Conservation (phyloP, 257 asterid genomes). For the Gentiana straminea region DNA sequence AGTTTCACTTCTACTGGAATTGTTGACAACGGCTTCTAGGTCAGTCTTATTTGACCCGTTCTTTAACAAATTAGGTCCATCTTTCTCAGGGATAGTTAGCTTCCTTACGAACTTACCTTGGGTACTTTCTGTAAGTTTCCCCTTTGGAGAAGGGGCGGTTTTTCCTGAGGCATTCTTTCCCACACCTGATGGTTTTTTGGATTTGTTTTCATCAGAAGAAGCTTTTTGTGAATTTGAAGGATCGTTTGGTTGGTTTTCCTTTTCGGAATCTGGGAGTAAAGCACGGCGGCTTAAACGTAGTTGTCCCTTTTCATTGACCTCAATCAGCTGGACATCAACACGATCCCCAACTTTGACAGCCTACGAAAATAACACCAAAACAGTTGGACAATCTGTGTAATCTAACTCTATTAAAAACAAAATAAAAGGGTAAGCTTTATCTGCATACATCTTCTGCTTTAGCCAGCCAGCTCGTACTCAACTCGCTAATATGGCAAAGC, state of each 20-base stretch:
- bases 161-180: constrained; percentile 27
- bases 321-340: constrained; percentile 91
- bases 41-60: constrained; percentile 29
- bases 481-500: constrained; percentile 88
- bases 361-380: constrained; percentile 27
- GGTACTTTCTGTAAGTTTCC: constrained; percentile 8
- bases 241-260: constrained; percentile 42
- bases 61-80: constrained; percentile 28
- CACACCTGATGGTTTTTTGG: constrained; percentile 15
- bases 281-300: constrained; percentile 91
- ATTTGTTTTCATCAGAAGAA: constrained; percentile 33
- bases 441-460: constrained; percentile 88
- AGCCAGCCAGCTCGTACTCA: constrained; percentile 84
- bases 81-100: constrained; percentile 29
- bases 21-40: constrained; percentile 22
- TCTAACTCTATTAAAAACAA: neutral
- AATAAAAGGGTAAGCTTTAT: constrained; percentile 10
- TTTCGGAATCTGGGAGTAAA: constrained; percentile 62
- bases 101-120: constrained; percentile 40
- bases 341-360: constrained; percentile 89
- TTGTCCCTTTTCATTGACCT: constrained; percentile 96
- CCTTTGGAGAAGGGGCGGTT: constrained; percentile 11
- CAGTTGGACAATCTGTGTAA: constrained; percentile 14
- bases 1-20: constrained; percentile 35
- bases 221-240: constrained; percentile 22